Evolutionary conservation across 1,284 basidiomycete species (phyloP).

Genomic region (Fomitopsis palustris): DNA sequence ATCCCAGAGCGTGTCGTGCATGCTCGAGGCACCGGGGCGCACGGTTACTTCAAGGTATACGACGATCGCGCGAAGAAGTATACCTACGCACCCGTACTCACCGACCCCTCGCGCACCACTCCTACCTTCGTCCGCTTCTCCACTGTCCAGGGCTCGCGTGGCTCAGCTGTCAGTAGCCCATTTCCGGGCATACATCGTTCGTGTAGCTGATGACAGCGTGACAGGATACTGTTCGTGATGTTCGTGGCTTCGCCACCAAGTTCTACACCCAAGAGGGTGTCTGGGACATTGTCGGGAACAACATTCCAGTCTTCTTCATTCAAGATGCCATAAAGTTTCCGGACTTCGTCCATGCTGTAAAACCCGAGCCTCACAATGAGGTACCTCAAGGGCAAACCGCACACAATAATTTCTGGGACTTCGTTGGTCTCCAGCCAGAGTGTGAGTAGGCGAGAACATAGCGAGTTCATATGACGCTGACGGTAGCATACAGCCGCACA

Average conservation of each 20-base stretch:
- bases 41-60: slow-evolving; percentile 77
- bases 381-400: slow-evolving; percentile 60
- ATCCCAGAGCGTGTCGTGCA: slow-evolving; percentile 69
- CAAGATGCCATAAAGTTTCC: slow-evolving; percentile 84
- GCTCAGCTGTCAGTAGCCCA: slow-evolving; percentile 53
- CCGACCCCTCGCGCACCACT: slow-evolving; percentile 65
- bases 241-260: slow-evolving; percentile 80
- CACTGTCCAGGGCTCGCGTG: slow-evolving; percentile 75
- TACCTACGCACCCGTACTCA: slow-evolving; percentile 66
- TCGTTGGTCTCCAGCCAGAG: slow-evolving; percentile 60
- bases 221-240: slow-evolving; percentile 79
- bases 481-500: slow-evolving; percentile 50
- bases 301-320: slow-evolving; percentile 84
- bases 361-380: slow-evolving; percentile 79
- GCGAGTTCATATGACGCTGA: background rate
- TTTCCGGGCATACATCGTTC: background rate
- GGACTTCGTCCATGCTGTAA: slow-evolving; percentile 77
- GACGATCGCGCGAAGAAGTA: slow-evolving; percentile 61
- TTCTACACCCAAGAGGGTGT: slow-evolving; percentile 81
- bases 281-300: slow-evolving; percentile 81
- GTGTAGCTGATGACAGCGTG: slow-evolving; percentile 5
- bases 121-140: slow-evolving; percentile 80
- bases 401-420: slow-evolving; percentile 89
- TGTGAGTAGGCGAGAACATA: slow-evolving; percentile 32
- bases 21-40: slow-evolving; percentile 77